These are phyloP conservation scores for Pyrenopolyporus hunteri DNA, from an alignment of 495 filamentous ascomycete species.

Conservation along the genomic window DNA sequence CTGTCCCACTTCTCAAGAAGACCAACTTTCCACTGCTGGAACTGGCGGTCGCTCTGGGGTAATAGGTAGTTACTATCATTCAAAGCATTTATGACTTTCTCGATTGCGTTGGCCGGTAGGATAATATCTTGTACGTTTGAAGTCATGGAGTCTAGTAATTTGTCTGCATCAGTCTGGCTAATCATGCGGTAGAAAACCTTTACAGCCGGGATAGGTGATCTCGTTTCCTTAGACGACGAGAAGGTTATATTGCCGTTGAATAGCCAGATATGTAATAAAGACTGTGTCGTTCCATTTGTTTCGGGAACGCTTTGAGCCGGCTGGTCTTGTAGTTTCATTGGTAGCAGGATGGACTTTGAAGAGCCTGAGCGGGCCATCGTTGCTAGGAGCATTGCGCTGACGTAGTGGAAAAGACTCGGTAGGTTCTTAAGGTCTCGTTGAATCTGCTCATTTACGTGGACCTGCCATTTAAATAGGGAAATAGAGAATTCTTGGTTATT, in stretches of 20 bases:
- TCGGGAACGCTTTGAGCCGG: constrained; percentile 17
- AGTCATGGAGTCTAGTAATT: constrained; percentile 58
- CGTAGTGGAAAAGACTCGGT: constrained; percentile 51
- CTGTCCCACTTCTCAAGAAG: constrained; percentile 58
- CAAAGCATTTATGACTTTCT: constrained; percentile 51
- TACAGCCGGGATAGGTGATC: constrained; percentile 54
- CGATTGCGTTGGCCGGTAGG: constrained; percentile 58
- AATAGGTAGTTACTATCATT: constrained; percentile 58
- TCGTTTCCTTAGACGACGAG: constrained; percentile 54
- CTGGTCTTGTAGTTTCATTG: constrained; percentile 41
- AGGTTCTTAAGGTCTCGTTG: neutral
- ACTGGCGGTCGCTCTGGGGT: constrained; percentile 60
- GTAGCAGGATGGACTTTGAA: constrained; percentile 55
- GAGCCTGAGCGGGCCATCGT: constrained; percentile 54
- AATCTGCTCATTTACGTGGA: constrained; percentile 37
- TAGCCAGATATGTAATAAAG: constrained; percentile 64
- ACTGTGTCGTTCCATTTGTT: constrained; percentile 20
- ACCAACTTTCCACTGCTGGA: constrained; percentile 71
- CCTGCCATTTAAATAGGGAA: constrained; percentile 49
- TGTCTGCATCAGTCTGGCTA: constrained; percentile 53
- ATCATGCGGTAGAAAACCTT: constrained; percentile 68
- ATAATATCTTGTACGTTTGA: constrained; percentile 69
- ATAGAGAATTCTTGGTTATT: constrained; percentile 52
- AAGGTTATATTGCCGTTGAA: constrained; percentile 74
- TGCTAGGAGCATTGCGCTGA: constrained; percentile 54